A percentile compares a stretch with the other conserved stretches of the same genome.
Evolutionary conservation across 1,139 yeast species (phyloP).

Genomic region (Magnusiomyces tetraspermus): DNA sequence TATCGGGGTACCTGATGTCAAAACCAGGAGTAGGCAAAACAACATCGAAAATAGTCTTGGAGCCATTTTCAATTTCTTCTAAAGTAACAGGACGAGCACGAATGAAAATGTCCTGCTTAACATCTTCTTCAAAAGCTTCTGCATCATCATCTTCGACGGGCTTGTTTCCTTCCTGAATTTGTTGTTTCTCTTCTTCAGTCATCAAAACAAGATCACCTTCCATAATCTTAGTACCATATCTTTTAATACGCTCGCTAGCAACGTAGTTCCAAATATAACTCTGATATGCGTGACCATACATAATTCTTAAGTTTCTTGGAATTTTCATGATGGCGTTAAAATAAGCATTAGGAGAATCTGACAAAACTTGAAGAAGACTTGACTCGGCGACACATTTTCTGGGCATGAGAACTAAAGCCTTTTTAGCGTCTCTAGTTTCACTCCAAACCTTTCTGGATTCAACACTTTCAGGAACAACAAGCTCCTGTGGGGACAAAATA

Average conservation of each 20-base stretch:
- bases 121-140: slow-evolving; percentile 55
- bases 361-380: slow-evolving; percentile 53
- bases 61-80: slow-evolving; percentile 55
- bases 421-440: slow-evolving; percentile 54
- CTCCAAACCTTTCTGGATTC: slow-evolving; percentile 81
- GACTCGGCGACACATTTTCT: slow-evolving; percentile 78
- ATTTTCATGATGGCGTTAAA: slow-evolving; percentile 80
- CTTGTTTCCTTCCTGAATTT: slow-evolving; percentile 9
- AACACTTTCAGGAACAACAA: slow-evolving; percentile 70
- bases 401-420: slow-evolving; percentile 71
- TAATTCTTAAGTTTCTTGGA: slow-evolving; percentile 82
- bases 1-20: slow-evolving; percentile 73
- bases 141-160: slow-evolving; percentile 31
- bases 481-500: slow-evolving; percentile 73
- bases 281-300: slow-evolving; percentile 97
- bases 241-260: slow-evolving; percentile 65
- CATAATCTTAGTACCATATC: slow-evolving; percentile 60
- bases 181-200: slow-evolving; percentile 15
- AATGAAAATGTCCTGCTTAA: slow-evolving; percentile 43
- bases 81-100: slow-evolving; percentile 64
- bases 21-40: slow-evolving; percentile 94
- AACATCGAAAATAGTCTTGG: slow-evolving; percentile 66
- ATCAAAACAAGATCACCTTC: slow-evolving; percentile 76
- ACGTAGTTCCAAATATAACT: slow-evolving; percentile 90
- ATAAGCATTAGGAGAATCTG: slow-evolving; percentile 41